A percentile compares a stretch with the other conserved stretches of the same genome.
phyloP scores from a whole-genome alignment of 2,329 filamentous ascomycete species.

The Cladorrhinum sp. region DNA sequence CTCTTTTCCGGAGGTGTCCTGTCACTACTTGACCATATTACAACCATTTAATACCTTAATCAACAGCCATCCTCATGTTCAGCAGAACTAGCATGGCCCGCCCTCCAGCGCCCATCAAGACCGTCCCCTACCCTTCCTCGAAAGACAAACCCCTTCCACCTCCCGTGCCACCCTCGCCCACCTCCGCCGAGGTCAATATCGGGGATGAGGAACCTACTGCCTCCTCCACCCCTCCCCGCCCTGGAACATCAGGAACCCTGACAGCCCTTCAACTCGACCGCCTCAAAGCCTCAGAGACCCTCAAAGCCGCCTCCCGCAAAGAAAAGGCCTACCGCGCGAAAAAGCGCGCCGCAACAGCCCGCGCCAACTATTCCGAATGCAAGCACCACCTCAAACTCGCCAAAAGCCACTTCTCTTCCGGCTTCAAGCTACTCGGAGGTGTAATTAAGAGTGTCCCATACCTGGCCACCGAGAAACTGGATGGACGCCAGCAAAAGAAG shows the following conservation, averaged over 20 bases:
- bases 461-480: conserved; percentile 37
- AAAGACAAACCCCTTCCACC: conserved; percentile 5
- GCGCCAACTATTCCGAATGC: conserved; percentile 37
- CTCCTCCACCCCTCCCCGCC: conserved; percentile 27
- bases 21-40: not conserved
- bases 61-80: not conserved
- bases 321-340: conserved; percentile 41
- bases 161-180: not conserved
- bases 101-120: not conserved
- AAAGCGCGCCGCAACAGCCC: conserved; percentile 41
- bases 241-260: conserved; percentile 44
- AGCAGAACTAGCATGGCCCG: not conserved
- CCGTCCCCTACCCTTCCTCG: not conserved
- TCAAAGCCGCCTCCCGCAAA: conserved; percentile 38
- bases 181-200: not conserved
- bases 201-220: conserved; percentile 3
- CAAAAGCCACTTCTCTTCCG: conserved; percentile 36
- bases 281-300: conserved; percentile 37
- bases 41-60: not conserved
- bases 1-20: not conserved
- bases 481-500: conserved; percentile 30
- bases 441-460: conserved; percentile 36
- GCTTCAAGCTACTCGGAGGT: conserved; percentile 31
- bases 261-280: conserved; percentile 39
- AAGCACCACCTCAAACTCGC: conserved; percentile 39